Percentiles rank a stretch among this genome's conserved stretches.
phyloP scores from a whole-genome alignment of 75 land plant species.

The Adiantum capillusveneris region DNA sequence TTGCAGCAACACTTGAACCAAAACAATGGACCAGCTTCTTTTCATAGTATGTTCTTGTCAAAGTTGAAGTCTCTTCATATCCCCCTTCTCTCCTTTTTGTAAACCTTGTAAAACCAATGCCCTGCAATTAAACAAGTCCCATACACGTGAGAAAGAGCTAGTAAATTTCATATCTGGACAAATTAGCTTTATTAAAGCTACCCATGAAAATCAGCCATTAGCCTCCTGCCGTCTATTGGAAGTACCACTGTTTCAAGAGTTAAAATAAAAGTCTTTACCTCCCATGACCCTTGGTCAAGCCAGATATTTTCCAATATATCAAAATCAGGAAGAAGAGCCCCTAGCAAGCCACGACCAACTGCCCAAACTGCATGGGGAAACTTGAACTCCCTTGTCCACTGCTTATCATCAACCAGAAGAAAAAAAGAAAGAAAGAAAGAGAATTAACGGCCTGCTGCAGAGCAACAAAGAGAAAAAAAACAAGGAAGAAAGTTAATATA shows the following conservation, averaged over 20 bases:
- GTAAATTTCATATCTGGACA: no score
- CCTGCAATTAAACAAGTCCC: no score
- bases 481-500: no score
- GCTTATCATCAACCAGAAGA: neutral
- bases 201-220: no score
- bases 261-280: slow-evolving; percentile 46
- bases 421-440: neutral
- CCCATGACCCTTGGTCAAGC: slow-evolving; percentile 88
- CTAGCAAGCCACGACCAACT: slow-evolving; percentile 84
- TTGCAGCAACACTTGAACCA: slow-evolving; percentile 73
- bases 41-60: slow-evolving; percentile 70
- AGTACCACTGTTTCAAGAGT: neutral
- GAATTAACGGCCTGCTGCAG: no score
- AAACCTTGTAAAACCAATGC: slow-evolving; percentile 82
- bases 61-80: slow-evolving; percentile 49
- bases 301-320: slow-evolving; percentile 73
- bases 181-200: no score
- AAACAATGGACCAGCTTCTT: slow-evolving; percentile 86
- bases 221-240: no score
- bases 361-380: slow-evolving; percentile 99
- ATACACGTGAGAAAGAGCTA: no score
- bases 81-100: slow-evolving; percentile 54
- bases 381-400: slow-evolving; percentile 90
- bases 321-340: slow-evolving; percentile 79
- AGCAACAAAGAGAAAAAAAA: no score